Percentiles rank a stretch among this genome's conserved stretches.
Conservation (phyloP, 352 stramenopile species). For the Nothophytophthora sp. region DNA sequence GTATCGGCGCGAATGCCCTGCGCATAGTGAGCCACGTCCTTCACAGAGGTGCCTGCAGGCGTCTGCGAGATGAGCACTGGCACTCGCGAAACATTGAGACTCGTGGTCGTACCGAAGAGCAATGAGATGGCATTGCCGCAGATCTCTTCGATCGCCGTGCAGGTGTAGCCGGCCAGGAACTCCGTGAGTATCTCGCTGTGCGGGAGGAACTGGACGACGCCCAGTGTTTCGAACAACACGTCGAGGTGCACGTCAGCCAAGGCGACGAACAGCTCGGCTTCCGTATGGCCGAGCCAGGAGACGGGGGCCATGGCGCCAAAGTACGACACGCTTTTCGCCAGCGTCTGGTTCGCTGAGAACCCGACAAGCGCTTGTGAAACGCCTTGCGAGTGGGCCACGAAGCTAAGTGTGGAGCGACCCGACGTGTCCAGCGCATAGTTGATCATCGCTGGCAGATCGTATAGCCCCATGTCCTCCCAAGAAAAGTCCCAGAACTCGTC, state of each 20-base stretch:
- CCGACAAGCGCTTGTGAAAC: constrained; percentile 51
- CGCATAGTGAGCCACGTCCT: constrained; percentile 49
- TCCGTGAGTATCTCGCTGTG: constrained; percentile 38
- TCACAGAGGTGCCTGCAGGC: constrained; percentile 42
- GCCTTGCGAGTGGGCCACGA: constrained; percentile 55
- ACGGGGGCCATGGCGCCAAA: constrained; percentile 51
- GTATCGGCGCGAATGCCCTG: constrained; percentile 45
- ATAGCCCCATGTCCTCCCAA: constrained; percentile 51
- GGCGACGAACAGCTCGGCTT: constrained; percentile 28
- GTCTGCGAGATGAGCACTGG: constrained; percentile 52
- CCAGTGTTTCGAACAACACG: constrained; percentile 29
- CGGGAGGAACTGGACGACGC: constrained; percentile 32
- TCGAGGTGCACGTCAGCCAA: constrained; percentile 38
- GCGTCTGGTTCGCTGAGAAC: constrained; percentile 47
- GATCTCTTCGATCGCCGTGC: constrained; percentile 33
- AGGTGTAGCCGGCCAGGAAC: constrained; percentile 36
- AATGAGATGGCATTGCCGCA: constrained; percentile 37
- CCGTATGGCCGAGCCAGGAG: constrained; percentile 31
- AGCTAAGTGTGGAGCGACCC: constrained; percentile 35
- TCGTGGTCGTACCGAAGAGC: constrained; percentile 36
- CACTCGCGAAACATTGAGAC: constrained; percentile 44
- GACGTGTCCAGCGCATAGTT: constrained; percentile 37
- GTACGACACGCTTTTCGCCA: constrained; percentile 49
- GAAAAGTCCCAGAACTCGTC: constrained; percentile 50
- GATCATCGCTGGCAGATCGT: constrained; percentile 47